Percentiles rank a stretch among this genome's conserved stretches.
Evolutionary conservation across 23 red algal species (phyloP).

Genomic region (Gracilariopsis chorda): DNA sequence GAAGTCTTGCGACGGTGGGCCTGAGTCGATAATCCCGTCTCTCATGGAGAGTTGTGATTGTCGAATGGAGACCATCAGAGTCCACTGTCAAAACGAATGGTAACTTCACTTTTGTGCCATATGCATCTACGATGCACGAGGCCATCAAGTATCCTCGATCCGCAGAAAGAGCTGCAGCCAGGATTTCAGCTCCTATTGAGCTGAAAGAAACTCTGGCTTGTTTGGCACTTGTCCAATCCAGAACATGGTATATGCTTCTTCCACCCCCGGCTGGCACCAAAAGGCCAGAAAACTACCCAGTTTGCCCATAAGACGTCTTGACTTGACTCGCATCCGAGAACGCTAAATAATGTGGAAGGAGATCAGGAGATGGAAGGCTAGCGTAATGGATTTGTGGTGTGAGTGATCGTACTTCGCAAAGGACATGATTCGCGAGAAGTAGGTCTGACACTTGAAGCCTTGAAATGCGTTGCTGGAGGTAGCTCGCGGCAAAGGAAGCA

Average conservation of each 20-base stretch:
- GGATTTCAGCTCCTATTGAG: conserved; percentile 22
- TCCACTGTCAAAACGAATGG: conserved; percentile 1
- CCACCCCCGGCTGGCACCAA: conserved; percentile 25
- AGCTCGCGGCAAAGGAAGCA: not conserved
- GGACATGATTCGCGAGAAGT: not conserved
- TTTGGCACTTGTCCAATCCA: conserved; percentile 36
- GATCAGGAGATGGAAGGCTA: not conserved
- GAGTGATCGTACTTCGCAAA: not conserved
- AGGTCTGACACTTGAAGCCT: not conserved
- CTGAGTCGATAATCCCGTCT: conserved; percentile 2
- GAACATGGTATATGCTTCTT: not conserved
- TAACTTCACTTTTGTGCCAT: not conserved
- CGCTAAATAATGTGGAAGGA: not conserved
- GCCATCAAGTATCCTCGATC: not conserved
- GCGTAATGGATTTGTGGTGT: not conserved
- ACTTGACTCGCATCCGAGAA: conserved; percentile 1
- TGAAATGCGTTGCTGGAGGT: not conserved
- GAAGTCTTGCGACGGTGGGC: conserved; percentile 1
- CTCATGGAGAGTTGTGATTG: conserved; percentile 29
- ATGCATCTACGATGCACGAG: not conserved
- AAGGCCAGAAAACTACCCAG: not conserved
- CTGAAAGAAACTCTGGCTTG: not conserved
- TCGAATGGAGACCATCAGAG: conserved; percentile 8
- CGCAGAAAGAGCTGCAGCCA: not conserved
- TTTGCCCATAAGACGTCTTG: conserved; percentile 3